Evolutionary conservation across 1,139 yeast genomes (phyloP), one percentile per base, ranked within the genome.

Genomic region (Kurtzmaniella quercitrusa): DNA sequence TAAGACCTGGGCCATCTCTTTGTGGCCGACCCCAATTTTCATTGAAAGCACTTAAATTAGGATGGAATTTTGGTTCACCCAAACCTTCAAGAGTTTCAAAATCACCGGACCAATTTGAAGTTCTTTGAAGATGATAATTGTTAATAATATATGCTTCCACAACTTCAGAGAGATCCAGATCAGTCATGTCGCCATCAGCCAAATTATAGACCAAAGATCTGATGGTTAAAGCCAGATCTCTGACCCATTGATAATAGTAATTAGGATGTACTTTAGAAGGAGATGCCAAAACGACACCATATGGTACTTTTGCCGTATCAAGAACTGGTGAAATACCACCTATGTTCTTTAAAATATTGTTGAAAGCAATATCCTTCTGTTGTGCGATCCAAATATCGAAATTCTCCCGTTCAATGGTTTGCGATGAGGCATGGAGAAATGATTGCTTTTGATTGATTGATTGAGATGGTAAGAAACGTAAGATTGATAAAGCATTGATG

Each of bases 1-100:
- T 73, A 46, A 91, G 70, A 0, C 95, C 94, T 0, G 98, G 97
- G 0, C 98, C 98, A 61, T 93, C 98, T 49, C 89, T 76, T 63
- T 91, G 98, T 1, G 98, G 98, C 53, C 98, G 73, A 1, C 98
- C 98, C 98, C 98, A 91, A 36, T 68, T 59, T 2, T 69, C 81
- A 14, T 64, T 60, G 54, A 85, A 91, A 1, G 85, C 70, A 0
- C 77, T 57, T 25, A 85, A 82, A 58, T 88, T 77, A 2, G 82
- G 80, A 57, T 75, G 61, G 56, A 85, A 90, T 59, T 91, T 91
- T 3, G 98, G 98, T 58, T 91, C 98, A 1, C 97, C 98, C 33
- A 91, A 70, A 2, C 90, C 90, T 37, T 66, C 59, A 44, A 71
- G 61, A 36, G 47, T 49, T 37, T 66, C 68, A 58, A 82, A 82